Base-by-base conservation (phyloP, 139 green algal species). In the Gonium pectorale region DNA sequence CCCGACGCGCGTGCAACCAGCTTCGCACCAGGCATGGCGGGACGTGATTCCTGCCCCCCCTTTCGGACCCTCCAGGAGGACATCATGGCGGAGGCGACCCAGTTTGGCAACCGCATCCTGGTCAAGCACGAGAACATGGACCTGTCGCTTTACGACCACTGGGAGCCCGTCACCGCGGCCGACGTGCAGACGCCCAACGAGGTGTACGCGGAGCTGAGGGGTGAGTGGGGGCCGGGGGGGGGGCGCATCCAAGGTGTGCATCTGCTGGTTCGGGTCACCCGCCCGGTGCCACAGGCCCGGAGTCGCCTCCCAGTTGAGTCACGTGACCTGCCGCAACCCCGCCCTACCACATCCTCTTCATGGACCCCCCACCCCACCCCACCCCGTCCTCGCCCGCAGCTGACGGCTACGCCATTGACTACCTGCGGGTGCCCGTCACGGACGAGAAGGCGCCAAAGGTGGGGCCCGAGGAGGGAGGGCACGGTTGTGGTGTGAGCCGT, bases 371-470 rank as follows among this genome's bases (percentile, higher is more conserved):
- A 22, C 21, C 22, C 22, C 29, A 29, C 29, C 44, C 68, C 22
- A 13, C 44, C 31, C 11, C 68, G 19, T 7, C 38, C 37, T 3
- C 31, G 31, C 3, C 22, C 41, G 67, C 81, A 87, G 86, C 67
- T 49, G 90, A 94, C 44, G 94, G 93, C 35, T 95, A 91, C 79
- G 70, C 93, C 56, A 92, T 99, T 54, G 94, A 98, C 81, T 99
- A 99, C 89, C 85, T 95, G 72, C 89, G 97, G 0, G 91, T 99
- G 40, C 97, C 97, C 27, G 90, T 99, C 41, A 99, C 97, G 0
- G 97, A 99, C 67, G 97, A 99, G 88, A 99, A 99, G 90, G 96
- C 95, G 26, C 97, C 97, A 51, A 98, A 98, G 88, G 93, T 95
- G 74, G 68, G 64, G 11, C 94, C 96, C 85, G 92, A 82, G 80